Percentiles rank a stretch among this genome's conserved stretches.
These are phyloP conservation scores for Byssochlamys sp. DNA, from an alignment of 2,329 filamentous ascomycete genomes.

Conservation along the genomic window DNA sequence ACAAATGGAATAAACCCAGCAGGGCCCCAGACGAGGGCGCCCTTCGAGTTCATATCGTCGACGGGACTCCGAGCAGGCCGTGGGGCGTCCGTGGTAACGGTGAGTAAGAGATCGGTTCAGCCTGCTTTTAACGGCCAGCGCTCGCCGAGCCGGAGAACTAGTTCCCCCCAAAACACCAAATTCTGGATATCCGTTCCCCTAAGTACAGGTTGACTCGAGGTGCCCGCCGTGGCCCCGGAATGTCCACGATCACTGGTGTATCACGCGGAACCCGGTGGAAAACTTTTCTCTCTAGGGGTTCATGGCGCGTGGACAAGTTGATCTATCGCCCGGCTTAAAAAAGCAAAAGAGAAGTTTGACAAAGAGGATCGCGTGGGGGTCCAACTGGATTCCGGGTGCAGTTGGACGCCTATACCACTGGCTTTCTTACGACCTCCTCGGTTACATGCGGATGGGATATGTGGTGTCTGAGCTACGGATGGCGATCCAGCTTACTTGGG, in stretches of 20 bases:
- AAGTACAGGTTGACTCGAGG: conserved; percentile 37
- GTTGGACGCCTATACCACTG: not conserved
- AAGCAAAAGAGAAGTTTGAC: not conserved
- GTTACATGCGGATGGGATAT: no score
- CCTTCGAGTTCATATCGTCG: not conserved
- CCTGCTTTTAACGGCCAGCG: conserved; percentile 38
- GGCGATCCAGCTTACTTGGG: not conserved
- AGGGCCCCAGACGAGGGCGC: not conserved
- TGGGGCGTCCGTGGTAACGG: conserved; percentile 7
- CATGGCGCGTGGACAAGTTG: not conserved
- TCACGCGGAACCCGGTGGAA: conserved; percentile 7
- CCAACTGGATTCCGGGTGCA: not conserved
- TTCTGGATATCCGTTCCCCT: conserved; percentile 24
- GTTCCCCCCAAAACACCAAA: not conserved
- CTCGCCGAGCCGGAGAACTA: not conserved
- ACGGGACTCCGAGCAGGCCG: conserved; percentile 3
- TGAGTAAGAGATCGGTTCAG: conserved; percentile 29
- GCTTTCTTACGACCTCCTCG: not conserved
- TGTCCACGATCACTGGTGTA: conserved; percentile 3
- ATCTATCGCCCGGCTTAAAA: not conserved
- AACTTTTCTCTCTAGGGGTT: conserved; percentile 5
- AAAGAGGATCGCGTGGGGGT: not conserved
- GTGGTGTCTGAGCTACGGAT: not conserved
- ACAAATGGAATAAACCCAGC: not conserved
- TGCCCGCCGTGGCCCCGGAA: not conserved